Conservation (phyloP, 495 filamentous ascomycete species). For the Paragyromitra xinjiangensis region DNA sequence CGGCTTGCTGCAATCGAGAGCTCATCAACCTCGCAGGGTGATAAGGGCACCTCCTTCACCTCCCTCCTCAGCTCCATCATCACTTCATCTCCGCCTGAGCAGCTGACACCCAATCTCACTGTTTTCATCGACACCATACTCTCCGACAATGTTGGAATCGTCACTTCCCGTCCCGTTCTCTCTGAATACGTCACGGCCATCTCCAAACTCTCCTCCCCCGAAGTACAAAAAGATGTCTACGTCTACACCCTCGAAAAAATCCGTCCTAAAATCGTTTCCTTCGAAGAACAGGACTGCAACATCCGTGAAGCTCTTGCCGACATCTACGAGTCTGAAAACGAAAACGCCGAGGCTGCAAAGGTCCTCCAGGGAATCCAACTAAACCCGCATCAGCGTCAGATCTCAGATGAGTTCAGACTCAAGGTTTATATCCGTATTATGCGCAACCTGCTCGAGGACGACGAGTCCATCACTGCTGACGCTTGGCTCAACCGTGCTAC, state of each 20-base stretch:
- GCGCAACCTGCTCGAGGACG: slow-evolving; percentile 91
- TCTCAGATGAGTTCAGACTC: slow-evolving; percentile 79
- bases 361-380: slow-evolving; percentile 84
- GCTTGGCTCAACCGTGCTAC: slow-evolving; percentile 91
- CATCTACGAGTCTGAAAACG: slow-evolving; percentile 82
- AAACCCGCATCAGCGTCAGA: slow-evolving; percentile 83
- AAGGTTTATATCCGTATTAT: slow-evolving; percentile 91
- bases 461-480: slow-evolving; percentile 86
- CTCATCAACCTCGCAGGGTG: slow-evolving; percentile 62
- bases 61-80: slow-evolving; percentile 72
- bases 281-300: slow-evolving; percentile 82
- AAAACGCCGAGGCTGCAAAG: slow-evolving; percentile 79
- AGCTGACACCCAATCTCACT: slow-evolving; percentile 71
- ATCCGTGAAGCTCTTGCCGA: slow-evolving; percentile 83
- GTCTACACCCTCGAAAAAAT: slow-evolving; percentile 73
- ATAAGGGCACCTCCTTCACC: slow-evolving; percentile 71
- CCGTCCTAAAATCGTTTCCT: slow-evolving; percentile 72
- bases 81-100: slow-evolving; percentile 64
- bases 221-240: slow-evolving; percentile 75
- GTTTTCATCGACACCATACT: slow-evolving; percentile 75
- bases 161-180: slow-evolving; percentile 76
- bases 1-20: slow-evolving; percentile 67
- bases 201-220: slow-evolving; percentile 58
- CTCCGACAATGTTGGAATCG: slow-evolving; percentile 74
- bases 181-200: slow-evolving; percentile 70